Base-by-base conservation (phyloP, 1,284 basidiomycete genomes). In the Tetrapyrgos nigripes region DNA sequence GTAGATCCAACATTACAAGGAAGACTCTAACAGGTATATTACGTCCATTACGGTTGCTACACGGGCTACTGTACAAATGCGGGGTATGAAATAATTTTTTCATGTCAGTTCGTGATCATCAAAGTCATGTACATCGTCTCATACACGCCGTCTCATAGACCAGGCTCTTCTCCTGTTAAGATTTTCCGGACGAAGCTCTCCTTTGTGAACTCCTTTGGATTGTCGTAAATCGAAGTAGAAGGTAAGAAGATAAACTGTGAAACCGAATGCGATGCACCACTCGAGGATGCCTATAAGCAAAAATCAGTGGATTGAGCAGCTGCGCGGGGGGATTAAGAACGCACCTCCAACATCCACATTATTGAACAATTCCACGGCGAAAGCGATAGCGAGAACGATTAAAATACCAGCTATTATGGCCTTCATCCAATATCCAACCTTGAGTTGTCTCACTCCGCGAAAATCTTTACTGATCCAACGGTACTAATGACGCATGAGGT, bases 241-340 rank as follows among this genome's bases (percentile, higher is more conserved):
- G 0, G 87, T 87, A 55, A 89, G 73, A 40, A 91, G 72, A 70
- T 89, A 91, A 61, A 89, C 80, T 3, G 87, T 87, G 68, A 86
- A 92, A 9, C 87, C 84, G 60, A 92, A 87, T 1, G 83, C 80
- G 58, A 92, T 90, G 1, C 72, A 70, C 90, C 90, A 92, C 70
- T 92, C 91, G 2, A 92, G 66, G 52, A 91, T 71, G 14, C 80
- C 87, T 86, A 55, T 9, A 52, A 40, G 46, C 24, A 53, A 27
- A 50, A 4, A 40, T 53, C 27, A 51, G 21, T 27, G 29, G 14
- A 26, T 4, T 23, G 21, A 8, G 13, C 3, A 31, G 40, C 6
- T n/a, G 8, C 19, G 27, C 53, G n/a, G 10, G 29, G 33, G n/a
- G 14, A 50, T 23, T 52, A n/a, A n/a, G n/a, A n/a, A n/a, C 74